Evolutionary conservation across 73 alveolate species (phyloP).

Genomic region (Tetrahymena borealis): DNA sequence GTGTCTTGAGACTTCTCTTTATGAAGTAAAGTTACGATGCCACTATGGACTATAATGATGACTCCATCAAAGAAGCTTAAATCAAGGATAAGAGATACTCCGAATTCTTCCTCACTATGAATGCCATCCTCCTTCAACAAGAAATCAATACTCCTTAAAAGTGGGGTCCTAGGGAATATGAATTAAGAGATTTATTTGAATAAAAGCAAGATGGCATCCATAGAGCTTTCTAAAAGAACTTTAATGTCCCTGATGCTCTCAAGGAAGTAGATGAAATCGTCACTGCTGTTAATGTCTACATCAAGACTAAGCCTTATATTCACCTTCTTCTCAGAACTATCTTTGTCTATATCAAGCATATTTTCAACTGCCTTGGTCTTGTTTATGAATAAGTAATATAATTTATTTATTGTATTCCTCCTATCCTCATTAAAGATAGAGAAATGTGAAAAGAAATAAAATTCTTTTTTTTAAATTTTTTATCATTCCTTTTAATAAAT

Average conservation of each 20-base stretch:
- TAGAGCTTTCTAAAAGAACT: constrained; percentile 76
- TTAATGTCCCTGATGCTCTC: constrained; percentile 85
- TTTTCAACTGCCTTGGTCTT: constrained; percentile 43
- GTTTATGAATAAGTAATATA: constrained; percentile 44
- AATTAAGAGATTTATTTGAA: constrained; percentile 46
- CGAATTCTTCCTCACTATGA: constrained; percentile 77
- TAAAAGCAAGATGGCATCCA: constrained; percentile 61
- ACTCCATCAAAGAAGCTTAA: constrained; percentile 74
- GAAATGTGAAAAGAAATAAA: background rate
- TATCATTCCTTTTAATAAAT: background rate
- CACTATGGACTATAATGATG: constrained; percentile 83
- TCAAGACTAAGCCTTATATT: constrained; percentile 53
- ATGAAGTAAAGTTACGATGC: constrained; percentile 88
- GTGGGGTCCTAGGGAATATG: constrained; percentile 63
- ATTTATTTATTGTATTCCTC: background rate
- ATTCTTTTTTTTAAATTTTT: background rate
- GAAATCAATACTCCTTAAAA: constrained; percentile 69
- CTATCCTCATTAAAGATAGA: background rate
- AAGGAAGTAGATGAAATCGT: constrained; percentile 56
- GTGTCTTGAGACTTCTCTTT: constrained; percentile 86
- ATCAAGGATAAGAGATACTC: constrained; percentile 74
- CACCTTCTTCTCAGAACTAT: constrained; percentile 61
- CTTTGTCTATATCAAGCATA: constrained; percentile 53
- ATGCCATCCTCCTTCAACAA: constrained; percentile 65
- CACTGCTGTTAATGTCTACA: constrained; percentile 66